Evolutionary conservation across 306 rosid species (phyloP), one percentile per base, ranked within the genome.

Genomic region (Vigna unguiculata): DNA sequence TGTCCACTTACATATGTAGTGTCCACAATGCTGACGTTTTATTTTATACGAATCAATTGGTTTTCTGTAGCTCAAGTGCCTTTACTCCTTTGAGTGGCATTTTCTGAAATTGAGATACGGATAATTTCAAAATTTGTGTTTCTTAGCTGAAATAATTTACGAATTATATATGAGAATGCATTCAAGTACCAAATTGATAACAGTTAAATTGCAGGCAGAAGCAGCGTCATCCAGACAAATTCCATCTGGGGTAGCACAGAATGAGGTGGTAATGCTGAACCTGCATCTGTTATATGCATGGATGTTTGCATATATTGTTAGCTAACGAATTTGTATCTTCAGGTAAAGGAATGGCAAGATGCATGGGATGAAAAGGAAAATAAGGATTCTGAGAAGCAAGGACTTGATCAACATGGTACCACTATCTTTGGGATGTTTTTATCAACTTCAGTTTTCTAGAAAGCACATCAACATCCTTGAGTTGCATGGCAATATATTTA

Each of bases 321-420:
- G 38, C 70, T 84, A 45, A 79, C 67, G 14, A 80, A 75, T 38
- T 79, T 77, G 40, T 79, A 21, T 16, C 57, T 72, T 80, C 90
- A 94, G 98, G 21, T 88, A 48, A 85, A 81, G 75, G 96, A 90
- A 70, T 89, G 97, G 97, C 97, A 95, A 25, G 95, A 92, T 46
- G 96, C 98, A 53, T 92, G 97, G 91, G 87, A 92, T 40, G 93
- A 88, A 68, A 87, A 81, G 67, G 91, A 88, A 72, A 78, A 87
- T 75, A 78, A 34, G 51, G 89, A 85, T 68, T 25, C 55, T 77
- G 90, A 79, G 80, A 79, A 71, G 36, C 81, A 87, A 81, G 87
- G 84, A 80, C 19, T 22, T 82, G 85, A 78, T 59, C 80, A 54
- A 68, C 83, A 73, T 75, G 96, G 97, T 95, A 84, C 54, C 6